Percentiles rank a stretch among this genome's conserved stretches.
Conservation (phyloP, 1,284 basidiomycete species). For the Pterulicium gracile region DNA sequence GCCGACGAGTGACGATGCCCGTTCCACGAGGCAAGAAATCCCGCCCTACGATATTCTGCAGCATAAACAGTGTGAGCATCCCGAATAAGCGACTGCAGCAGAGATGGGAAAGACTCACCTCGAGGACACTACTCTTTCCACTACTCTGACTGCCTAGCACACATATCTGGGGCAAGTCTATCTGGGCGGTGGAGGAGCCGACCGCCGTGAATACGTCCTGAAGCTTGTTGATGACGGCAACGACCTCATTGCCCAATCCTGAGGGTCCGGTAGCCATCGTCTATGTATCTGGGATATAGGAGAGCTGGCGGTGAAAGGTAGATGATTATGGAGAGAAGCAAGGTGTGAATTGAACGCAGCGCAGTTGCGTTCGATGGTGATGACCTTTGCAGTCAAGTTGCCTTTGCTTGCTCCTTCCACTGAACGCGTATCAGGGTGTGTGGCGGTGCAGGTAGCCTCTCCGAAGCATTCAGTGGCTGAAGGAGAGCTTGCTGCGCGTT, state of each 20-base stretch:
- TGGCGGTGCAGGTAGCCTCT: too few species aligned
- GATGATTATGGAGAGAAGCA: neutral
- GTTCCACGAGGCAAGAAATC: constrained; percentile 96
- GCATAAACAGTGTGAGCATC: constrained; percentile 4
- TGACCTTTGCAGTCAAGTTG: neutral
- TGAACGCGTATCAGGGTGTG: constrained; percentile 1
- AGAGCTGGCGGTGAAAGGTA: too few species aligned
- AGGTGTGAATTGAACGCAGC: neutral
- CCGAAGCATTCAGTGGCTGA: too few species aligned
- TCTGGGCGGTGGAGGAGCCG: constrained; percentile 59
- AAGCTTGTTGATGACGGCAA: constrained; percentile 60
- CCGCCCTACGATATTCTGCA: constrained; percentile 91
- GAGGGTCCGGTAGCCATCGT: neutral
- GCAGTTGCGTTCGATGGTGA: neutral
- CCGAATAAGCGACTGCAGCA: constrained; percentile 1
- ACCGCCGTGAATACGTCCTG: constrained; percentile 82
- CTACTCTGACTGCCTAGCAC: constrained; percentile 81
- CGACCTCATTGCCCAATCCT: constrained; percentile 2
- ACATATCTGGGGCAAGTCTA: constrained; percentile 83
- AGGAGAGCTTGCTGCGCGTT: too few species aligned
- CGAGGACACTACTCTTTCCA: constrained; percentile 80
- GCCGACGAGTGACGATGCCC: constrained; percentile 95
- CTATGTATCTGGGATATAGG: too few species aligned
- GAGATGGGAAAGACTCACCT: constrained; percentile 35
- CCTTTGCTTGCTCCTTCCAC: neutral